Conservation (phyloP, 805 yeast genomes). For the Kodamaea hsintzibuensis region DNA sequence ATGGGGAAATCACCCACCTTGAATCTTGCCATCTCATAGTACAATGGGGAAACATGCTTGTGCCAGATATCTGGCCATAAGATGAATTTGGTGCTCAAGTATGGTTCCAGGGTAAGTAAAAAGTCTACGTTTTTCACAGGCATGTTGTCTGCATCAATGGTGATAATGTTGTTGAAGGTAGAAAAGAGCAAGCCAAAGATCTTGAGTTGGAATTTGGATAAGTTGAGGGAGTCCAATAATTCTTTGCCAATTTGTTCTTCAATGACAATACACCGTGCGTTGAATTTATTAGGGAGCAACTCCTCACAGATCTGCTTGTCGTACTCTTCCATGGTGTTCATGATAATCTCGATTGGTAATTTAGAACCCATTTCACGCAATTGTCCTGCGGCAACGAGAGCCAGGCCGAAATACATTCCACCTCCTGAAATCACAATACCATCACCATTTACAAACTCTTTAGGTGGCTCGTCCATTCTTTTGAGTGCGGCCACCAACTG, state of each 20-base stretch:
- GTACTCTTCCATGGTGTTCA: constrained; percentile 25
- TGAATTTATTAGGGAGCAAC: constrained; percentile 22
- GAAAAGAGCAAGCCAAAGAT: constrained; percentile 33
- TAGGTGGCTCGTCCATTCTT: constrained; percentile 25
- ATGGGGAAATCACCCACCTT: constrained; percentile 27
- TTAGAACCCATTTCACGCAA: constrained; percentile 32
- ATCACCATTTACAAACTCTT: constrained; percentile 26
- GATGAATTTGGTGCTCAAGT: constrained; percentile 25
- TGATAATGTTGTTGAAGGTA: constrained; percentile 33
- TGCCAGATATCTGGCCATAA: constrained; percentile 42
- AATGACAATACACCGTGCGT: constrained; percentile 29
- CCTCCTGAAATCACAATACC: constrained; percentile 40
- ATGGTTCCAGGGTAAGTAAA: constrained; percentile 26
- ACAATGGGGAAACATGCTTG: constrained; percentile 32
- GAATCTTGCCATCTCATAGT: constrained; percentile 33
- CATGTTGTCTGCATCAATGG: constrained; percentile 36
- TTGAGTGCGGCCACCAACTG: constrained; percentile 26
- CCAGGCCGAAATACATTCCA: constrained; percentile 26
- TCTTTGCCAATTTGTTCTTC: constrained; percentile 26
- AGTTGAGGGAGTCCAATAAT: constrained; percentile 16
- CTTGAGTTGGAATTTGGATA: constrained; percentile 30
- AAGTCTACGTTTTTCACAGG: constrained; percentile 32
- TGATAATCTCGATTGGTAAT: constrained; percentile 36
- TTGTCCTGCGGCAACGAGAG: constrained; percentile 31
- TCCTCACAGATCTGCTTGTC: constrained; percentile 29